Percentiles rank a stretch among this genome's conserved stretches.
Conservation (phyloP, 305 asterid species). For the Solanum hybrid region DNA sequence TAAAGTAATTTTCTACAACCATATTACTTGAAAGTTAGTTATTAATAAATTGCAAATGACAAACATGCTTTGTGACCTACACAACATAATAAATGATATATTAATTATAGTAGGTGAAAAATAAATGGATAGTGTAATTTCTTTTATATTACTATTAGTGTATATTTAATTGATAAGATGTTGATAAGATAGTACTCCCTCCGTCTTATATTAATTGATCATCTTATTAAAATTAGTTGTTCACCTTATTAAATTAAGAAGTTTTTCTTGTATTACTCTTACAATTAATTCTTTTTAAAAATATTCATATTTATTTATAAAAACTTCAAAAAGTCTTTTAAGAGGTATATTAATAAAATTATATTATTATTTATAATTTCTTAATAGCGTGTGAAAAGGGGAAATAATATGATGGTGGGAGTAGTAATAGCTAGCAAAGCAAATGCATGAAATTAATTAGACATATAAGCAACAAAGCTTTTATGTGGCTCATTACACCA, state of each 20-base stretch:
- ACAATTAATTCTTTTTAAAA: no score
- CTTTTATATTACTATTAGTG: background rate
- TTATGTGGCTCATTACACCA: constrained; percentile 27
- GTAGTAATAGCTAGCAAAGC: constrained; percentile 5
- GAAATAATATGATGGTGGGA: background rate
- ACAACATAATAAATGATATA: background rate
- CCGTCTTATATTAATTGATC: background rate
- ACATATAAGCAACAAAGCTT: constrained; percentile 11
- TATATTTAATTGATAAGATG: background rate
- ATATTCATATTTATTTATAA: no score
- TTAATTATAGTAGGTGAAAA: background rate
- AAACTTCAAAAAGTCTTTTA: no score
- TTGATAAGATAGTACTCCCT: background rate
- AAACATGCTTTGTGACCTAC: background rate
- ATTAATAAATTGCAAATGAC: background rate
- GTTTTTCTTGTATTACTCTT: no score
- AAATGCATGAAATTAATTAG: constrained; percentile 12
- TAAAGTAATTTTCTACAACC: background rate
- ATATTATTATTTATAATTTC: no score
- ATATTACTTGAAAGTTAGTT: background rate
- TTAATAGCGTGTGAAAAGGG: background rate
- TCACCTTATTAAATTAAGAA: background rate
- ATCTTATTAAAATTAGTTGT: no score
- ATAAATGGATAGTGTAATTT: background rate
- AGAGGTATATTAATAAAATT: no score